Conservation (phyloP, 225 moss, liverwort and hornwort genomes). For the Sphagnum tenellum region DNA sequence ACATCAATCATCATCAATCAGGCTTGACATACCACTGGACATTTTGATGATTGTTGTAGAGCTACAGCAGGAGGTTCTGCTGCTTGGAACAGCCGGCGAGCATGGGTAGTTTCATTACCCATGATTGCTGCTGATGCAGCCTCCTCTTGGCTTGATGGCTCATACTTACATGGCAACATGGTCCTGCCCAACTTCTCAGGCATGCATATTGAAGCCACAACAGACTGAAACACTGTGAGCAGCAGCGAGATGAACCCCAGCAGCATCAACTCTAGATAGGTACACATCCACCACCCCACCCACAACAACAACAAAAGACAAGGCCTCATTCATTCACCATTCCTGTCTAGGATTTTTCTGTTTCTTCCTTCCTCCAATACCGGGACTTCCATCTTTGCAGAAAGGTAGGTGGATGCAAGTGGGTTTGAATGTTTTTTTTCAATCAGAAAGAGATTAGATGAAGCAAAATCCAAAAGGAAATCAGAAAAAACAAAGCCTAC, state of each 20-base stretch:
- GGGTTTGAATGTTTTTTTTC: not conserved
- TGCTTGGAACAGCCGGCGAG: no score
- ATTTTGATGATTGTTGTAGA: no score
- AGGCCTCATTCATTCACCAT: no score
- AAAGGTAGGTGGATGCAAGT: no score
- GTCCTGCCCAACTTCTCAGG: constrained; percentile 33
- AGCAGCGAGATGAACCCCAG: constrained; percentile 92
- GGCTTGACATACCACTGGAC: no score
- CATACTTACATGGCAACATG: constrained; percentile 64
- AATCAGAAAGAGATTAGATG: not conserved
- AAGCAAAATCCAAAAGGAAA: not conserved
- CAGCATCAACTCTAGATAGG: constrained; percentile 81
- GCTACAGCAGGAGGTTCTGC: no score
- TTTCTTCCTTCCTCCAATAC: not conserved
- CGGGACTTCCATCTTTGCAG: no score
- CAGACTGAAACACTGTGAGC: constrained; percentile 61
- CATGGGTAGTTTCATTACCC: no score
- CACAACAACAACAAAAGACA: not conserved
- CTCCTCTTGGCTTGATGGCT: no score
- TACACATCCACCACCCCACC: not conserved
- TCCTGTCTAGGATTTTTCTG: not conserved
- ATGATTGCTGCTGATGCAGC: no score
- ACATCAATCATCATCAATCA: no score
- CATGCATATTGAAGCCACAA: constrained; percentile 62
- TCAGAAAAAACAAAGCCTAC: not conserved